phyloP scores from a whole-genome alignment of 768 basidiomycete genomes.

The Boletus rubescentipes region DNA sequence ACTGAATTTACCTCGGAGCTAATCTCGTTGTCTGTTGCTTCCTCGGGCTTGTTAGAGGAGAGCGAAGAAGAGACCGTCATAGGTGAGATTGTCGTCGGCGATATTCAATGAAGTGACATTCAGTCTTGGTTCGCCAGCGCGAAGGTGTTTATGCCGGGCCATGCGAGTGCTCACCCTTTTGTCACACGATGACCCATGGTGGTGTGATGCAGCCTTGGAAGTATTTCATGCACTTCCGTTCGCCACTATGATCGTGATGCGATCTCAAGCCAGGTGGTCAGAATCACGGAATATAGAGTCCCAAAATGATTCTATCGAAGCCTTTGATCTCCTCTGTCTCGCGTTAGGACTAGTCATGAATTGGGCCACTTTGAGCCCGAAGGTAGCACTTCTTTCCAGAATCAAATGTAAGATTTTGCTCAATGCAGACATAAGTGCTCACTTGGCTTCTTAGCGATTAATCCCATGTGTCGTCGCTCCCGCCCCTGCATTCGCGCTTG shows the following conservation, averaged over 20 bases:
- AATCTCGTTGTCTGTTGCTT: constrained; percentile 49
- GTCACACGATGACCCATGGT: constrained; percentile 58
- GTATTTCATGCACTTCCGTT: constrained; percentile 47
- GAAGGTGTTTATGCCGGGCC: constrained; percentile 52
- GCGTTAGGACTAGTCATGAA: constrained; percentile 76
- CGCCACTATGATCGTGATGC: constrained; percentile 46
- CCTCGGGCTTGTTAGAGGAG: constrained; percentile 39
- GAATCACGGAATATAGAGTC: constrained; percentile 3
- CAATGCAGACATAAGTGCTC: background rate
- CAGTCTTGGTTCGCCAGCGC: constrained; percentile 27
- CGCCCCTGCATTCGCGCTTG: constrained; percentile 54
- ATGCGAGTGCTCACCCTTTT: constrained; percentile 71
- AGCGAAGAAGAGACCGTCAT: constrained; percentile 8
- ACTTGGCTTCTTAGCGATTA: constrained; percentile 42
- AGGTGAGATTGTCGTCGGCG: constrained; percentile 13
- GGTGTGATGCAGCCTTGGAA: constrained; percentile 53
- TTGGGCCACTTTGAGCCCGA: constrained; percentile 59
- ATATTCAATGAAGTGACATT: background rate
- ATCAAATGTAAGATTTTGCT: constrained; percentile 45
- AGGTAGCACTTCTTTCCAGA: constrained; percentile 46
- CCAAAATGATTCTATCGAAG: constrained; percentile 31
- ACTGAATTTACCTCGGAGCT: constrained; percentile 45
- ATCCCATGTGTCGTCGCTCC: constrained; percentile 48
- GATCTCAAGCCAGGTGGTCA: constrained; percentile 34
- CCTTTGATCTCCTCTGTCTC: constrained; percentile 73